Base-by-base conservation (phyloP, 176 grass and related monocot genomes). In the Eleusine coracana region DNA sequence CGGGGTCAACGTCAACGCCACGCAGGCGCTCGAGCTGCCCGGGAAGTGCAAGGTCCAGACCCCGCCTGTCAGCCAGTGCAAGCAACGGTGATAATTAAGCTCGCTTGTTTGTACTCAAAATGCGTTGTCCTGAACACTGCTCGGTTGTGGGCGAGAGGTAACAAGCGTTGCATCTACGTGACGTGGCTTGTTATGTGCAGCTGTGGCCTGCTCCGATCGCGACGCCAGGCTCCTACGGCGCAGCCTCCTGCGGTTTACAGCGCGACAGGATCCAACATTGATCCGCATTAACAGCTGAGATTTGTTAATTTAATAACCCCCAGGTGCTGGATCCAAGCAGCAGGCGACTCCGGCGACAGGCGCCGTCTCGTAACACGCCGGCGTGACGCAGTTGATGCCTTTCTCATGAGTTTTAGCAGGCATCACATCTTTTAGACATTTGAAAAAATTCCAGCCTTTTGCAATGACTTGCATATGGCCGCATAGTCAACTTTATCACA, bases 1-100 rank as follows among this genome's bases (percentile, higher is more conserved):
- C 70, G 70, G 70, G n/a, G 70, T 72, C 70, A 72, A 42, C 44
- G 45, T 72, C 45, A 72, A 72, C 70, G 13, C 44, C 70, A 50
- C 44, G 13, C 70, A 23, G n/a, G 45, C 70, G 44, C 70, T 72
- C 23, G 45, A 72, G 70, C 44, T 72, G 2, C 70, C 45, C 25
- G 46, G 70, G 45, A 18, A 34, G 70, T 73, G 70, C 70, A 51
- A 17, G 14, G 7, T 73, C 45, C 27, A 29, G 27, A 73, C 70
- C 27, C 70, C 70, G 1, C 45, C 70, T 9, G 70, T 51, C 46
- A 73, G 70, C 27, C 11, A 73, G 46, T 73, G 70, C n/a, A n/a
- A n/a, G n/a, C n/a, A n/a, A n/a, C 70, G 49, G 34, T 27, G 70
- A 27, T 51, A 3, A 34, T 1, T 5, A 40, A 40, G 39, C 39